Base-by-base conservation (phyloP, 2,329 filamentous ascomycete genomes). In the Emmonsiellopsis sp. region DNA sequence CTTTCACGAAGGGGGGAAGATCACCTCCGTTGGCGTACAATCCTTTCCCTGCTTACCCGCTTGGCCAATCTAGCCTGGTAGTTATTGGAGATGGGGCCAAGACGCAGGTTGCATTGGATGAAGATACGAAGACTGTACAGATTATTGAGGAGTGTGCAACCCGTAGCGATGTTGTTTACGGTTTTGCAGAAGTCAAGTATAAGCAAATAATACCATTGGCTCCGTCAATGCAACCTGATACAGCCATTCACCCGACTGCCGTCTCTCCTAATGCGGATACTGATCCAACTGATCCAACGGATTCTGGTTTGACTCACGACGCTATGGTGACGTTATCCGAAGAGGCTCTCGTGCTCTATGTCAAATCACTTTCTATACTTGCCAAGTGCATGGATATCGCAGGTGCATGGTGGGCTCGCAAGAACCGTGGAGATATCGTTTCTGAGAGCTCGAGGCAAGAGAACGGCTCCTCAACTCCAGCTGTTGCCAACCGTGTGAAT, bases 121-220 rank as follows among this genome's bases (percentile, higher is more conserved):
- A 96, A 64, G 93, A 97, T 65, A 77, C 79, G 13, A 82, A 81
- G 58, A 84, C 87, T 42, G 83, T 92, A 2, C 86, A 90, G 63
- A 80, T 82, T 44, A 90, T 97, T 54, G 92, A 98, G 68, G 91
- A 97, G 62, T 86, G 88, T 58, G 93, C 93, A 1, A 93, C 90
- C 34, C 81, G 91, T 40, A 96, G 91, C 65, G 91, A 98, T 68
- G 93, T 96, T 45, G 91, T 98, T 2, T 98, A 91, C 67, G 91
- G 92, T 2, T 97, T 98, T 70, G 93, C 93, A 5, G 92, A 98
- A 71, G 92, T 98, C 65, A 98, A 98, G 71, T 96, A 94, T 71
- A 93, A 94, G 70, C 93, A 98, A 69, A 79, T 98, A n/a, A 82
- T 96, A 49, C 93, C 93, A 2, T 74, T 93, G 44, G 84, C 88